Percentiles rank a stretch among this genome's conserved stretches.
These are phyloP conservation scores for Blastobotrys persicus DNA, from an alignment of 1,139 yeast species.

Conservation along the genomic window DNA sequence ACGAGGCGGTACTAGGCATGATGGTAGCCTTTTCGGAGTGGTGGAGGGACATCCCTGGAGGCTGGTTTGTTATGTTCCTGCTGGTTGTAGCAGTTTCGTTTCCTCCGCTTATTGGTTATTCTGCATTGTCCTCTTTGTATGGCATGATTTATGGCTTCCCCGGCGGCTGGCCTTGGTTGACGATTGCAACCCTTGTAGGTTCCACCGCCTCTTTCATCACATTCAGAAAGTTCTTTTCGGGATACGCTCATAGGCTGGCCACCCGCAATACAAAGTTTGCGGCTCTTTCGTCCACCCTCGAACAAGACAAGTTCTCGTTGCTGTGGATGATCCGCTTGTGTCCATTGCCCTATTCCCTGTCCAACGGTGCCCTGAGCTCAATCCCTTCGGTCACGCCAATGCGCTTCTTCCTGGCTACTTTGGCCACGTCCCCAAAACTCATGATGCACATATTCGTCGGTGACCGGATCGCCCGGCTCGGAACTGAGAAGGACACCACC, in stretches of 20 bases:
- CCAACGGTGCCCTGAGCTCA: constrained; percentile 89
- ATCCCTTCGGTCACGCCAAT: constrained; percentile 66
- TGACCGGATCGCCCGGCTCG: constrained; percentile 66
- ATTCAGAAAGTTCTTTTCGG: constrained; percentile 59
- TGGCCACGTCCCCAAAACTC: constrained; percentile 77
- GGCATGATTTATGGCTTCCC: constrained; percentile 87
- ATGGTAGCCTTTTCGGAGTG: constrained; percentile 48
- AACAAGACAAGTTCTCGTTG: constrained; percentile 62
- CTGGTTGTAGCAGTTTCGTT: constrained; percentile 56
- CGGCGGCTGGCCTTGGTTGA: constrained; percentile 74
- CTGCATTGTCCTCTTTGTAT: constrained; percentile 61
- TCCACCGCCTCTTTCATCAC: constrained; percentile 68
- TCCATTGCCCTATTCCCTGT: constrained; percentile 88
- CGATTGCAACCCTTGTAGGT: constrained; percentile 68
- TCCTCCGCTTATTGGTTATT: constrained; percentile 88
- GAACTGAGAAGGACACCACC: constrained; percentile 50
- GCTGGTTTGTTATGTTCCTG: constrained; percentile 53
- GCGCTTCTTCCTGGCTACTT: constrained; percentile 68
- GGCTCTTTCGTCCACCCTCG: constrained; percentile 73
- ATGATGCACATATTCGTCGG: constrained; percentile 80
- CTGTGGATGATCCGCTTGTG: constrained; percentile 74
- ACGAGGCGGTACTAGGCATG: constrained; percentile 44
- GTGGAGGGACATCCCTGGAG: constrained; percentile 48
- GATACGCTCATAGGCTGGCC: constrained; percentile 56
- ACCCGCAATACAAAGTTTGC: constrained; percentile 58